Conservation (phyloP, 129 eudicot species). For the Chrysanthemum seticuspe region DNA sequence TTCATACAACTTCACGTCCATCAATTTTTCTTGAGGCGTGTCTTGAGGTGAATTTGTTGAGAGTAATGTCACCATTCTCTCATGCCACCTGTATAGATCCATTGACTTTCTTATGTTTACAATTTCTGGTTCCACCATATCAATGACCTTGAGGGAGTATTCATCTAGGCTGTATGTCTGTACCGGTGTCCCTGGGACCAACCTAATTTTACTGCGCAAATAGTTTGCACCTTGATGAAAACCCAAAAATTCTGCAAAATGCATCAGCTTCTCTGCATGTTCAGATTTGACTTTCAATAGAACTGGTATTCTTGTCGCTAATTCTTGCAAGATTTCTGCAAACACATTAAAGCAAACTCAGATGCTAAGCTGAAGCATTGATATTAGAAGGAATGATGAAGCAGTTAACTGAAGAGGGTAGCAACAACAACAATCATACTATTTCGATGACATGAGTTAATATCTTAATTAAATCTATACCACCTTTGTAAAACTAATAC, state of each 20-base stretch:
- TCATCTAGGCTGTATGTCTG: slow-evolving; percentile 21
- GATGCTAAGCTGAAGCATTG: too few species aligned
- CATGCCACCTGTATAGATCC: neutral
- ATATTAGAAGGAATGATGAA: too few species aligned
- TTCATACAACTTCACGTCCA: slow-evolving; percentile 42
- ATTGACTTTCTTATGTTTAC: slow-evolving; percentile 1
- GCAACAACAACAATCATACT: too few species aligned
- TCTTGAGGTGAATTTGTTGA: neutral
- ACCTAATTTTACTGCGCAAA: slow-evolving; percentile 1
- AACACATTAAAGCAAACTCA: neutral
- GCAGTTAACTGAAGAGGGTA: too few species aligned
- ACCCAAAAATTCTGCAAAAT: slow-evolving; percentile 26
- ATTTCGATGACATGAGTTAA: too few species aligned
- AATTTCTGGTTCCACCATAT: neutral
- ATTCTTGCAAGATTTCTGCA: slow-evolving; percentile 24
- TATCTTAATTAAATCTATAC: too few species aligned
- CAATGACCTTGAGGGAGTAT: slow-evolving; percentile 16
- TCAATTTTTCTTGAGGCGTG: neutral
- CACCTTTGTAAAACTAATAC: too few species aligned
- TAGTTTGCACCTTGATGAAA: slow-evolving; percentile 23
- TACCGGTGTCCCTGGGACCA: slow-evolving; percentile 8
- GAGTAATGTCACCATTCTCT: slow-evolving; percentile 10
- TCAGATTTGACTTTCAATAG: slow-evolving; percentile 20
- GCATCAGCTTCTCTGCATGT: slow-evolving; percentile 22
- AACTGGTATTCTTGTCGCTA: slow-evolving; percentile 8